Evolutionary conservation across 768 basidiomycete genomes (phyloP).

Genomic region (Porpolomopsis calyptriformis): DNA sequence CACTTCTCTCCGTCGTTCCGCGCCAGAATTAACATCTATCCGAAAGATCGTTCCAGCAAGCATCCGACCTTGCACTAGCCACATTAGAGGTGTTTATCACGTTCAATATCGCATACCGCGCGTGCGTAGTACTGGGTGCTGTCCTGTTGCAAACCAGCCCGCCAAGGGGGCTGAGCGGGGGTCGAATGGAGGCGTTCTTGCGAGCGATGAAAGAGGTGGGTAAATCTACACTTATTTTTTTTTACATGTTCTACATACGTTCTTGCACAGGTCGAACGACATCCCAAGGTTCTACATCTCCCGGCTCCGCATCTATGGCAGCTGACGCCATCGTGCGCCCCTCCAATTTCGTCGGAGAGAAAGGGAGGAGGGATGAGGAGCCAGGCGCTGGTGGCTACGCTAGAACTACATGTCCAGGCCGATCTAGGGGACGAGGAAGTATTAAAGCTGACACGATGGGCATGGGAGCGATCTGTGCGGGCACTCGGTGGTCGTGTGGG

Average conservation of each 20-base stretch:
- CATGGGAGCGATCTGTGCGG: constrained; percentile 52
- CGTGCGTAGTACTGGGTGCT: constrained; percentile 73
- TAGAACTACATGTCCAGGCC: constrained; percentile 64
- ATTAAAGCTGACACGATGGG: constrained; percentile 63
- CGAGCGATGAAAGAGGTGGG: constrained; percentile 73
- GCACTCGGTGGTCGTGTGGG: constrained; percentile 32
- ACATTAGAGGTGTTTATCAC: constrained; percentile 66
- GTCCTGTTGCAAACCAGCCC: constrained; percentile 89
- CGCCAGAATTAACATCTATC: constrained; percentile 1
- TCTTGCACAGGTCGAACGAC: constrained; percentile 56
- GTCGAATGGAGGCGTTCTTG: constrained; percentile 73
- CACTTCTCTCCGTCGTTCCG: constrained; percentile 1
- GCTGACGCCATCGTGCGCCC: constrained; percentile 40
- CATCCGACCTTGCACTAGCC: constrained; percentile 81
- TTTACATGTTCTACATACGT: not conserved
- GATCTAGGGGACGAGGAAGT: constrained; percentile 64
- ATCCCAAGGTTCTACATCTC: constrained; percentile 74
- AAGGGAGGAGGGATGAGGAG: not conserved
- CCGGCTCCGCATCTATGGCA: constrained; percentile 88
- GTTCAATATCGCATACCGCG: constrained; percentile 74
- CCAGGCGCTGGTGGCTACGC: constrained; percentile 52
- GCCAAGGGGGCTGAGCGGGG: constrained; percentile 40
- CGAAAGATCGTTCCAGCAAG: constrained; percentile 39
- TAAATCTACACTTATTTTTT: constrained; percentile 5
- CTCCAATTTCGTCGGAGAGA: constrained; percentile 6